Evolutionary conservation across 225 moss, liverwort and hornwort genomes (phyloP).

Genomic region (Anthoceros angustus): DNA sequence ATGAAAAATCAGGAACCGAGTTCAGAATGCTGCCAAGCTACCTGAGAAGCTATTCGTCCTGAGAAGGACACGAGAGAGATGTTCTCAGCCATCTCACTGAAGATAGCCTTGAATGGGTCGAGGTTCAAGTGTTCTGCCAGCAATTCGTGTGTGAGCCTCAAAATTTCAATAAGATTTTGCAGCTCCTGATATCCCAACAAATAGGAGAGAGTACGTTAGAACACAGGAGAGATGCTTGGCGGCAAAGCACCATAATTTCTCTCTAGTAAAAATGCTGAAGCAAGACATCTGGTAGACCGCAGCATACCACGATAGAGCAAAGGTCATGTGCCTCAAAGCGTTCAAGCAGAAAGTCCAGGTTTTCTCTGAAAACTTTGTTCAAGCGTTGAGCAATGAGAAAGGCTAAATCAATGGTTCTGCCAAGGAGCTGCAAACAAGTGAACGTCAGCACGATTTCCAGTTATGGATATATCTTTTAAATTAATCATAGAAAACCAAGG

Average conservation of each 20-base stretch:
- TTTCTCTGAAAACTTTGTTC: conserved; percentile 94
- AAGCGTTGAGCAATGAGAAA: conserved; percentile 82
- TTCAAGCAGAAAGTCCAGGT: conserved; percentile 78
- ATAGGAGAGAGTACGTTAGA: not conserved
- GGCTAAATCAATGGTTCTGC: conserved; percentile 78
- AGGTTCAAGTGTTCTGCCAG: conserved; percentile 62
- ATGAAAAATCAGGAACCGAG: not conserved
- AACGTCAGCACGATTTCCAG: no score
- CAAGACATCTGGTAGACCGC: not conserved
- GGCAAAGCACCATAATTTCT: not conserved
- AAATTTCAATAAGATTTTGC: conserved; percentile 19
- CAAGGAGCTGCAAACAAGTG: conserved; percentile 48
- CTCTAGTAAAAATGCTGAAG: not conserved
- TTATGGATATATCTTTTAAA: no score
- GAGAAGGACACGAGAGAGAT: conserved; percentile 90
- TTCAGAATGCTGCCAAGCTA: conserved; percentile 9
- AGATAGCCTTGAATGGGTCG: conserved; percentile 74
- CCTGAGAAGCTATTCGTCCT: conserved; percentile 87
- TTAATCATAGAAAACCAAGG: no score
- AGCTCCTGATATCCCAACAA: conserved; percentile 23
- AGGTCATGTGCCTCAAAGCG: conserved; percentile 98
- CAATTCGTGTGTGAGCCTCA: conserved; percentile 65
- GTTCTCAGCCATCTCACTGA: conserved; percentile 88
- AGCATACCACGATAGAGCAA: conserved; percentile 68
- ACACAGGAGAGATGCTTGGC: not conserved